These are phyloP conservation scores for Nematodospora anomalae DNA, from an alignment of 1,139 yeast species.

Conservation along the genomic window DNA sequence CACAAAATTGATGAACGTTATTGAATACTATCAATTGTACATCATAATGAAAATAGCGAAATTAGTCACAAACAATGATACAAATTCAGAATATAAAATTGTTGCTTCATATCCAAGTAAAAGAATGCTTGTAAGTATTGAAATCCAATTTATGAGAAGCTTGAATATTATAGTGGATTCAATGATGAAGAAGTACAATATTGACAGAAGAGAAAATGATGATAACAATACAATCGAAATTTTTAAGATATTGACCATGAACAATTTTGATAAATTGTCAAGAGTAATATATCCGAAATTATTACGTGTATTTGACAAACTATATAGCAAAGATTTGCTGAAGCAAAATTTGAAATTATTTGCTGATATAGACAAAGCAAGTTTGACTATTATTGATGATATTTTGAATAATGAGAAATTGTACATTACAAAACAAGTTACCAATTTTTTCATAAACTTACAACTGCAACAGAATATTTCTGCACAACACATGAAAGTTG, in stretches of 20 bases:
- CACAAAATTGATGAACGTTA: slow-evolving; percentile 38
- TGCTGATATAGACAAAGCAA: slow-evolving; percentile 46
- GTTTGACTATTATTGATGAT: slow-evolving; percentile 44
- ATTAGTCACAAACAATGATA: slow-evolving; percentile 23
- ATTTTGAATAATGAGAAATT: slow-evolving; percentile 39
- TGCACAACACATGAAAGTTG: slow-evolving; percentile 25
- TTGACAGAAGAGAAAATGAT: slow-evolving; percentile 26
- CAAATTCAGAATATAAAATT: slow-evolving; percentile 25
- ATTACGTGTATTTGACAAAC: slow-evolving; percentile 33
- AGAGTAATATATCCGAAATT: slow-evolving; percentile 35
- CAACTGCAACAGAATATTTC: background rate
- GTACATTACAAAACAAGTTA: slow-evolving; percentile 32
- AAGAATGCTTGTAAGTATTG: slow-evolving; percentile 42
- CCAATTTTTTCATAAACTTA: slow-evolving; percentile 25
- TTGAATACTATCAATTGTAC: slow-evolving; percentile 40
- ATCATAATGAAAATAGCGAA: slow-evolving; percentile 31
- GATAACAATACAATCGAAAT: slow-evolving; percentile 25
- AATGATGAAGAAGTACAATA: slow-evolving; percentile 41
- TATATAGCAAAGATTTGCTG: slow-evolving; percentile 38
- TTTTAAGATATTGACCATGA: slow-evolving; percentile 47
- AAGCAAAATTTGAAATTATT: slow-evolving; percentile 43
- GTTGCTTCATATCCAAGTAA: slow-evolving; percentile 42
- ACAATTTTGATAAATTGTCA: slow-evolving; percentile 43
- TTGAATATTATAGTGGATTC: slow-evolving; percentile 45
- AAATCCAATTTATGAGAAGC: slow-evolving; percentile 50